Evolutionary conservation across 129 eudicot species (phyloP).

Genomic region (Chrysanthemum makinoi): DNA sequence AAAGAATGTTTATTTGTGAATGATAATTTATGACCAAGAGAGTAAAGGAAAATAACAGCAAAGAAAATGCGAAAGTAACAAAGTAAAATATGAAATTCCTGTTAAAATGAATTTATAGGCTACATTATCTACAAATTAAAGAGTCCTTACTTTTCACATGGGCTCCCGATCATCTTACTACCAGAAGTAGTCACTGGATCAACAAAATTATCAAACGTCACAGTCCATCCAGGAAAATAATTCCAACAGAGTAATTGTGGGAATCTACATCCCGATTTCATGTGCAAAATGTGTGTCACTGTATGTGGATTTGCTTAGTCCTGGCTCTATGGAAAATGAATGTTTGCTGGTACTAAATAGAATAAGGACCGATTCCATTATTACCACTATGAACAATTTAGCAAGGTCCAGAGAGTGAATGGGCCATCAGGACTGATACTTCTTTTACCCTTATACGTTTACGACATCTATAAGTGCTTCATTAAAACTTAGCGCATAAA

Average conservation of each 20-base stretch:
- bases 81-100: no score
- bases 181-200: neutral
- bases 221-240: neutral
- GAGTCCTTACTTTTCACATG: no score
- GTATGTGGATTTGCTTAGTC: neutral
- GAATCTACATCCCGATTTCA: neutral
- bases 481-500: no score
- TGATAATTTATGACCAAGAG: neutral
- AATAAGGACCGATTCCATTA: neutral
- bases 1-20: neutral
- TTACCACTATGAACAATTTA: neutral
- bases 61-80: conserved; percentile 23
- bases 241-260: neutral
- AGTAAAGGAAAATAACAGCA: no score
- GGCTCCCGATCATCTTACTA: no score
- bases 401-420: no score
- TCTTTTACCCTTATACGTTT: no score
- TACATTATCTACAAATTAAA: no score
- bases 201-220: neutral
- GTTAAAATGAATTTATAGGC: no score
- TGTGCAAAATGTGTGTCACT: neutral
- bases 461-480: no score
- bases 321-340: neutral
- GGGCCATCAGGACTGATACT: no score
- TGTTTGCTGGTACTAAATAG: neutral